These are phyloP conservation scores for Saccharomyces hybrid DNA, from an alignment of 1,139 yeast genomes.

Conservation along the genomic window DNA sequence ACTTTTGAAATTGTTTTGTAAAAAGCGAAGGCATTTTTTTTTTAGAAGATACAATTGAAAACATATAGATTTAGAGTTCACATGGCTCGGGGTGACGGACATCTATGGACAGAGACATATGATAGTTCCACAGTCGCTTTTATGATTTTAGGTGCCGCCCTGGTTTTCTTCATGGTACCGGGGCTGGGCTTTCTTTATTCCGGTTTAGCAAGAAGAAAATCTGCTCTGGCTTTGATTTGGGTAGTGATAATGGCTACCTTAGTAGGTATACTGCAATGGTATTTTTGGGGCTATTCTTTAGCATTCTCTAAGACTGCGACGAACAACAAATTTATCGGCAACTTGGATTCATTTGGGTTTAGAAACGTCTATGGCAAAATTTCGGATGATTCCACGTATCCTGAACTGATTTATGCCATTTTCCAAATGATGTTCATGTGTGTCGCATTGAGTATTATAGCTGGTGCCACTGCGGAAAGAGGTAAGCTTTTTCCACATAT, in stretches of 20 bases:
- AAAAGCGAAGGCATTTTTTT: neutral
- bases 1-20: neutral
- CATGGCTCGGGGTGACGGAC: constrained; percentile 10
- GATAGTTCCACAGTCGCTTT: constrained; percentile 48
- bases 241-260: constrained; percentile 67
- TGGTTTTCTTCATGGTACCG: constrained; percentile 89
- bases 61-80: neutral
- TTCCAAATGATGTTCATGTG: constrained; percentile 89
- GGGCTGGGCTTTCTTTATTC: constrained; percentile 90
- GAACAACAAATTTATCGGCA: constrained; percentile 77
- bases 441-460: constrained; percentile 82
- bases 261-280: constrained; percentile 88
- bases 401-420: constrained; percentile 75
- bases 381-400: constrained; percentile 40
- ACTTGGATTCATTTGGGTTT: constrained; percentile 74
- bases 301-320: constrained; percentile 71
- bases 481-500: constrained; percentile 82
- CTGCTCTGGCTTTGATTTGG: constrained; percentile 87
- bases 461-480: constrained; percentile 93
- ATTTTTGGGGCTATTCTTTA: constrained; percentile 93
- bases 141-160: constrained; percentile 48
- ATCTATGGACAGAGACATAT: constrained; percentile 32
- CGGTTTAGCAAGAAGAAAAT: constrained; percentile 88
- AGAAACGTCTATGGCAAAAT: constrained; percentile 54
- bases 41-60: neutral